Percentiles rank a stretch among this genome's conserved stretches.
Evolutionary conservation across 208 protist genomes (phyloP).

Genomic region (Naegleria lovaniensis): DNA sequence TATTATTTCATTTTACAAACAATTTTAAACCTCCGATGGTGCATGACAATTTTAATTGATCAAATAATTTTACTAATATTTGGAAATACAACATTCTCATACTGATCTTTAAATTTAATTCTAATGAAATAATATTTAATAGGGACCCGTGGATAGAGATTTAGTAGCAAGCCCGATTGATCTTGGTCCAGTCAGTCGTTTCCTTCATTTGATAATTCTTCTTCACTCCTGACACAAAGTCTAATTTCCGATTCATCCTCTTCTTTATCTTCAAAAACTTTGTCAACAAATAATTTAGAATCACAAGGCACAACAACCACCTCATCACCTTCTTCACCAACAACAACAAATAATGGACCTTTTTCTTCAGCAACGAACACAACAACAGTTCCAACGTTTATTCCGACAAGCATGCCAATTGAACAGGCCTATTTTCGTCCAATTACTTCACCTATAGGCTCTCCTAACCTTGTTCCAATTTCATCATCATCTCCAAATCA

Average conservation of each 20-base stretch:
- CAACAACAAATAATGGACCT: neutral
- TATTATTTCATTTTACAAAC: too few species aligned
- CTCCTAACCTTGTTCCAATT: neutral
- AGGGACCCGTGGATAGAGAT: neutral
- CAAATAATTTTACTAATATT: too few species aligned
- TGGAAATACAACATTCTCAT: too few species aligned
- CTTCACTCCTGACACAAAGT: too few species aligned
- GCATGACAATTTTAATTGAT: too few species aligned
- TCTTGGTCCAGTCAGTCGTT: neutral
- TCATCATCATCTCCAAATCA: neutral
- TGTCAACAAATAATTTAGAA: neutral
- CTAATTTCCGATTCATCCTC: neutral
- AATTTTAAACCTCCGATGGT: too few species aligned
- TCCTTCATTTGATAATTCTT: too few species aligned
- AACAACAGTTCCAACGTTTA: neutral
- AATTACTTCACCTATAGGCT: neutral
- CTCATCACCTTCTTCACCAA: neutral
- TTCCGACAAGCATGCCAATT: neutral
- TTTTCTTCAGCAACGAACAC: neutral
- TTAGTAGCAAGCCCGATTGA: neutral
- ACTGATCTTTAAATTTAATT: too few species aligned
- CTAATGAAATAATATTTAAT: too few species aligned
- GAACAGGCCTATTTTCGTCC: neutral
- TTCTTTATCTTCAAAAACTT: neutral
- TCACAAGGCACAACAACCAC: neutral